Conservation (phyloP, 148 eudicot genomes). For the Beta vulgaris region DNA sequence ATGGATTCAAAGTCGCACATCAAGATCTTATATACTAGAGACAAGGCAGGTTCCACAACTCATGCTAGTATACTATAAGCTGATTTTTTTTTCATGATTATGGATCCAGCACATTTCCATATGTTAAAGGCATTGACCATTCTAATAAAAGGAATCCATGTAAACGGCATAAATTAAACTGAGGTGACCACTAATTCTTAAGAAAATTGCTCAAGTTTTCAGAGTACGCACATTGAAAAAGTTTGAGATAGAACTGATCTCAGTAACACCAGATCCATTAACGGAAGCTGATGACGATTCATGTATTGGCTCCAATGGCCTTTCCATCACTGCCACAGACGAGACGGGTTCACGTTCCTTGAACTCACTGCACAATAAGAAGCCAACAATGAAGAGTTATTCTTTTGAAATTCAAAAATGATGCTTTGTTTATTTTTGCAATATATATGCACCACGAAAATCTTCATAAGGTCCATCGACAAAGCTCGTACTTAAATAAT, state of each 20-base stretch:
- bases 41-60: not conserved
- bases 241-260: slow-evolving; percentile 49
- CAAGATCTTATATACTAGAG: not conserved
- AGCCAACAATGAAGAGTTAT: not conserved
- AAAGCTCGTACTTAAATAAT: not conserved
- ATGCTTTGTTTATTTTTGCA: slow-evolving; percentile 11
- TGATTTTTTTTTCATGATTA: not conserved
- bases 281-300: slow-evolving; percentile 26
- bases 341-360: slow-evolving; percentile 69
- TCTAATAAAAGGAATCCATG: not conserved
- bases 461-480: not conserved
- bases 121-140: not conserved
- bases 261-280: slow-evolving; percentile 37
- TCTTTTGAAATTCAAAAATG: not conserved
- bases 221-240: slow-evolving; percentile 53
- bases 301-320: slow-evolving; percentile 49
- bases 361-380: slow-evolving; percentile 50
- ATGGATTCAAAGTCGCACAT: not conserved
- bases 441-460: not conserved
- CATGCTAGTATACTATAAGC: not conserved
- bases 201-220: slow-evolving; percentile 1
- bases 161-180: not conserved
- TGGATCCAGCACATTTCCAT: not conserved
- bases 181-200: not conserved
- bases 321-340: slow-evolving; percentile 49